Evolutionary conservation across 331 rosid genomes (phyloP).

Genomic region (Cydonia oblonga): DNA sequence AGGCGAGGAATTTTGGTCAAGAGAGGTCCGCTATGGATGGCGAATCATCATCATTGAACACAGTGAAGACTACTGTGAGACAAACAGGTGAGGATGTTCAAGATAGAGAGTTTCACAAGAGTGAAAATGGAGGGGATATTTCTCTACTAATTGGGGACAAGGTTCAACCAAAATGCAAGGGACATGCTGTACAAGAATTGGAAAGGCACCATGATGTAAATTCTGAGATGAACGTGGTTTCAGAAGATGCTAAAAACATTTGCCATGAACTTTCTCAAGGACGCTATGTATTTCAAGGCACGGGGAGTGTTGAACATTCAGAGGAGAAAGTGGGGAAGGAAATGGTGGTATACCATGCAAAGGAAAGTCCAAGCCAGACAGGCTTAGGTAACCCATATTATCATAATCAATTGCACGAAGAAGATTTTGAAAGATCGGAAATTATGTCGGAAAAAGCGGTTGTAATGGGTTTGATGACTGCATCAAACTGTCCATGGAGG

Average conservation of each 20-base stretch:
- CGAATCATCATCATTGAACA: background rate
- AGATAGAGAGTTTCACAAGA: constrained; percentile 18
- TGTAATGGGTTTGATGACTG: constrained; percentile 51
- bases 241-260: constrained; percentile 5
- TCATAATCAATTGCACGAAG: constrained; percentile 1
- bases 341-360: constrained; percentile 23
- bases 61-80: background rate
- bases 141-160: constrained; percentile 10
- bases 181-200: constrained; percentile 13
- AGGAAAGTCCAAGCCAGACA: constrained; percentile 11
- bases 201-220: constrained; percentile 7
- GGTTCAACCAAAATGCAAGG: constrained; percentile 15
- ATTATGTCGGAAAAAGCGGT: constrained; percentile 23
- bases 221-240: constrained; percentile 9
- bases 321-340: constrained; percentile 31
- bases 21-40: constrained; percentile 18
- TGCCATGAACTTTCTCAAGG: constrained; percentile 11
- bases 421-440: too few relatives aligned
- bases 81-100: constrained; percentile 22
- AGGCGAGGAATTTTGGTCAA: constrained; percentile 3
- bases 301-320: background rate
- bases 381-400: background rate
- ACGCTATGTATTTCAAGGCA: background rate
- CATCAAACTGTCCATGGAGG: constrained; percentile 51
- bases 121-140: constrained; percentile 7